Conservation (phyloP, 1,284 basidiomycete species). For the Leccinum olivaceoglutinosum region DNA sequence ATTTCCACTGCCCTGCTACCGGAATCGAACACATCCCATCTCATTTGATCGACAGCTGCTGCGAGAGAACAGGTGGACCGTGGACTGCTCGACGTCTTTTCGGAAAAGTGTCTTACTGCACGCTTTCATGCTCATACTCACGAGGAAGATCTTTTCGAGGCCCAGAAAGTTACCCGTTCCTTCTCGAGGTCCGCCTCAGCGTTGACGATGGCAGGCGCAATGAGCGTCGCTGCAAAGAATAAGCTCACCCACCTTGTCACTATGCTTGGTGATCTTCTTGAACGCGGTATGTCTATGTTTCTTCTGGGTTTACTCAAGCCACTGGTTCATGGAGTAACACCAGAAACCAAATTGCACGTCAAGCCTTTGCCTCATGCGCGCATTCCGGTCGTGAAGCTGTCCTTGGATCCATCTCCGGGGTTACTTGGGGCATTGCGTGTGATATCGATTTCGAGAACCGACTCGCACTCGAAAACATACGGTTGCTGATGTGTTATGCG, state of each 20-base stretch:
- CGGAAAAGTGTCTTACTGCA: slow-evolving; percentile 56
- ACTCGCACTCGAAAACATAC: slow-evolving; percentile 93
- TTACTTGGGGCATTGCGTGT: slow-evolving; percentile 86
- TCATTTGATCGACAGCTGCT: slow-evolving; percentile 63
- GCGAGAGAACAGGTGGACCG: slow-evolving; percentile 67
- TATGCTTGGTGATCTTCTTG: slow-evolving; percentile 88
- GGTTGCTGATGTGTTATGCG: slow-evolving; percentile 94
- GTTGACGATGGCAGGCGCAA: slow-evolving; percentile 48
- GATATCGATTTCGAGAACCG: slow-evolving; percentile 99
- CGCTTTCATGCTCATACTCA: slow-evolving; percentile 53
- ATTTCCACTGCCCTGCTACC: slow-evolving; percentile 42
- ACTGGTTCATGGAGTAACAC: slow-evolving; percentile 6
- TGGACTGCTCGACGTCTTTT: slow-evolving; percentile 64
- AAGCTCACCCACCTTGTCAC: slow-evolving; percentile 80
- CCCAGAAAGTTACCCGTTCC: slow-evolving; percentile 39
- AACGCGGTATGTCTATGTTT: slow-evolving; percentile 61
- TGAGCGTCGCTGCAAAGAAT: slow-evolving; percentile 49
- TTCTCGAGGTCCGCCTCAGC: slow-evolving; percentile 44
- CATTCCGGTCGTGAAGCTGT: slow-evolving; percentile 98
- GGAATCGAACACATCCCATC: slow-evolving; percentile 56
- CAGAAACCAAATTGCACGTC: slow-evolving; percentile 96
- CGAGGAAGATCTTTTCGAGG: slow-evolving; percentile 60
- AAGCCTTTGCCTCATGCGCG: slow-evolving; percentile 95
- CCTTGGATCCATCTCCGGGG: slow-evolving; percentile 84
- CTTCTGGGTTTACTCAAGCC: slow-evolving; percentile 1